Conservation (phyloP, 2,329 filamentous ascomycete species). For the Penicillium crustosum region DNA sequence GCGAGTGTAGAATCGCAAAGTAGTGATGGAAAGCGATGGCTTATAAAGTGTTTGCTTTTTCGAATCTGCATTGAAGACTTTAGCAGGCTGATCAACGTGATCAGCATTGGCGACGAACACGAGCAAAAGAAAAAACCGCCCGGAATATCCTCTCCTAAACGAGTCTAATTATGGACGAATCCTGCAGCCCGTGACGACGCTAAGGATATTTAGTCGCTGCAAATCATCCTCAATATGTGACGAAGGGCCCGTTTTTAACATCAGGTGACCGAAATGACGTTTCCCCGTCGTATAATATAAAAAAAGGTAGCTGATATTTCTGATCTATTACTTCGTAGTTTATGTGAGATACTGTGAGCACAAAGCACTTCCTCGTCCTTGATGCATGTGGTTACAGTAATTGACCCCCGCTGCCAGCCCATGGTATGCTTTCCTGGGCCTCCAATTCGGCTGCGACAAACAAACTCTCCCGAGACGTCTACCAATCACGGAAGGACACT, state of each 20-base stretch:
- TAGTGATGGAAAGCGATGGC: not conserved
- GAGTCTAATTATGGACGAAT: slow-evolving; percentile 16
- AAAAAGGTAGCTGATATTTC: not conserved
- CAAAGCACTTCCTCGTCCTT: not conserved
- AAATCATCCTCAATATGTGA: slow-evolving; percentile 7
- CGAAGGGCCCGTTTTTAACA: not conserved
- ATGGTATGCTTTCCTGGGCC: slow-evolving; percentile 10
- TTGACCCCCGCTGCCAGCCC: slow-evolving; percentile 6
- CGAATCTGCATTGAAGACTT: not conserved
- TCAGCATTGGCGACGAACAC: slow-evolving; percentile 18
- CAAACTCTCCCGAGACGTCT: slow-evolving; percentile 9
- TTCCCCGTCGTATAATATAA: slow-evolving; percentile 4
- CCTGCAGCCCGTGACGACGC: slow-evolving; percentile 4
- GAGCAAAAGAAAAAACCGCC: slow-evolving; percentile 3
- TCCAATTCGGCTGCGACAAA: slow-evolving; percentile 8
- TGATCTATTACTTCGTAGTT: not conserved
- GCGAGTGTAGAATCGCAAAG: slow-evolving; percentile 1
- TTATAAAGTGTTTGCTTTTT: slow-evolving; percentile 16
- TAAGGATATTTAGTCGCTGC: slow-evolving; percentile 3
- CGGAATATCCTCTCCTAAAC: slow-evolving; percentile 4
- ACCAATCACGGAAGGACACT: slow-evolving; percentile 19
- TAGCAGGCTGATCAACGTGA: slow-evolving; percentile 20
- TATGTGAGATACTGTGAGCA: slow-evolving; percentile 7
- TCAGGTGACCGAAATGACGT: slow-evolving; percentile 7
- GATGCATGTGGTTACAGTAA: slow-evolving; percentile 11